Evolutionary conservation across 2,329 filamentous ascomycete genomes (phyloP), one percentile per base, ranked within the genome.

Genomic region (Alternaria sp.): DNA sequence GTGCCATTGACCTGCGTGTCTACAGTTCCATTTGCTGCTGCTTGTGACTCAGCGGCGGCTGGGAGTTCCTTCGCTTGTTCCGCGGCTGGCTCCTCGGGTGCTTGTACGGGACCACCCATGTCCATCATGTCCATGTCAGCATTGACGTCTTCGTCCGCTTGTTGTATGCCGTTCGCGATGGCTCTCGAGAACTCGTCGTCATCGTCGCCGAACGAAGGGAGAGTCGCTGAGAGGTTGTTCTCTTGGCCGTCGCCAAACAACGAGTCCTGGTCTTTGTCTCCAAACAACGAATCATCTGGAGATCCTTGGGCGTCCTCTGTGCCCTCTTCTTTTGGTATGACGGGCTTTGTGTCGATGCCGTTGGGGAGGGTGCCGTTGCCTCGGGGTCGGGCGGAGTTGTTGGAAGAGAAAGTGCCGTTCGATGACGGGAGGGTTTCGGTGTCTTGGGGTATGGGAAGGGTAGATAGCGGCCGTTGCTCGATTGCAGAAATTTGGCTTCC

Each of bases 401-500:
- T 94, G n/a, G 88, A 89, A 0, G 87, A 85, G 58, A 93, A 90
- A 0, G 91, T 96, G 5, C 87, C 88, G 64, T 87, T 90, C 1
- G 80, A 72, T 5, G 78, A 36, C 5, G 66, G 73, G 61, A 21
- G 80, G 74, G 54, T 91, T 85, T 59, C 82, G 81, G 88, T 88
- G 59, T 91, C 90, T 53, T 88, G 86, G 0, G 93, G 92, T 1
- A 98, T 85, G 1, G 91, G 88, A 0, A 91, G 79, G 31, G 86
- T 89, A 24, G 88, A 92, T 52, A 90, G 83, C 2, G 95, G 94
- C 3, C 95, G 86, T 56, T 92, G 85, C 77, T 98, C 93, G 39
- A 99, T 88, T 2, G 92, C 88, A 2, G 92, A 95, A 58, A 98
- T 93, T 73, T 99, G 95, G 5, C 90, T 84, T 13, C 89, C 91